Evolutionary conservation across 2,329 filamentous ascomycete species (phyloP), one percentile per base, ranked within the genome.

Genomic region (Ploettnerulaceae sp.): DNA sequence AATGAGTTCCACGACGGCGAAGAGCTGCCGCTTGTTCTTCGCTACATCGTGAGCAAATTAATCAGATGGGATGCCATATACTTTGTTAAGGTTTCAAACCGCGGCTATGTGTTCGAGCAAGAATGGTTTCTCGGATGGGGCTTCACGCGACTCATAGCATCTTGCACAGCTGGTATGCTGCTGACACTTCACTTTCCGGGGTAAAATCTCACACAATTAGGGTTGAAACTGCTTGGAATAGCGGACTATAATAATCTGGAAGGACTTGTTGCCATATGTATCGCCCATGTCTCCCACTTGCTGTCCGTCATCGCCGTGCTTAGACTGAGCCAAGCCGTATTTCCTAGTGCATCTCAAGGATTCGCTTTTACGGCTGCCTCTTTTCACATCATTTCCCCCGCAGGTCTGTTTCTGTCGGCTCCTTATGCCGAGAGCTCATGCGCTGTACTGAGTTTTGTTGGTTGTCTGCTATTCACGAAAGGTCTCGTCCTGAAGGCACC

Each of bases 341-440:
- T 77, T 45, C 66, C 66, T 12, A 61, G 71, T 49, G 59, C 58
- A n/a, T 35, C 39, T 21, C 45, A 45, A 64, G 64, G 11, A n/a
- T 65, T 84, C 31, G 76, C 87, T 2, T 81, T 91, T 51, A 63
- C 85, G 17, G 75, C 88, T 7, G 80, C 88, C 3, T 69, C 77
- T 12, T 70, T 97, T 38, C 89, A 97, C 64, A 76, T 95, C 45
- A 62, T 97, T 38, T 93, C 87, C 0, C 91, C 93, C 0, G 93
- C 86, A 0, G 91, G 91, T 0, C 68, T 96, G 2, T 97, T 98
- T 63, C 76, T 98, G 14, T 90, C 85, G 0, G 84, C 90, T 0
- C 89, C 91, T 0, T 95, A 93, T 65, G 76, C 81, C 7, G 93
- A 98, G 69, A 81, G 85, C 53, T 66, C 83, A 0, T 96, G 89